Conservation (phyloP, 192 early-diverging fungal species). For the Rhizophlyctis rosea region DNA sequence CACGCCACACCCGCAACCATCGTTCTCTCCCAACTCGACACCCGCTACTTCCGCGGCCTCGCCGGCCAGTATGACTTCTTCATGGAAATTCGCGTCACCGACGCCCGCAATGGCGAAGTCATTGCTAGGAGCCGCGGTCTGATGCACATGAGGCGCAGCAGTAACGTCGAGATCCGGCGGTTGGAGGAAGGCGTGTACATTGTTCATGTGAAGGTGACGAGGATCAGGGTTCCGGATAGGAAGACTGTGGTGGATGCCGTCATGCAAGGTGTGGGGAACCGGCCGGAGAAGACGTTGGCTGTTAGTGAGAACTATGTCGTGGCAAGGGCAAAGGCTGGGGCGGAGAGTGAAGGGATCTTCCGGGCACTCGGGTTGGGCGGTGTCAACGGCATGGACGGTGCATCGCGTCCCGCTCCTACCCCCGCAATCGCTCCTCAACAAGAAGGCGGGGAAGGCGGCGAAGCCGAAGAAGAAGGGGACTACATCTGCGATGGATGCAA, state of each 20-base stretch:
- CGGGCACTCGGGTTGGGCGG: not conserved
- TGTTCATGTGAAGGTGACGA: not conserved
- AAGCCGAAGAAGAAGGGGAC: not conserved
- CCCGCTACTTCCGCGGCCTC: conserved; percentile 20
- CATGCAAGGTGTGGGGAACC: not conserved
- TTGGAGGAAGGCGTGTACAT: conserved; percentile 2
- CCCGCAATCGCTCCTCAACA: not conserved
- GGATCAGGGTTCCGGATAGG: not conserved
- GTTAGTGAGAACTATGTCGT: not conserved
- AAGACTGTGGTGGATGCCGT: not conserved
- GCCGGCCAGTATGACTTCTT: conserved; percentile 14
- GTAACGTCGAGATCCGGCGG: not conserved
- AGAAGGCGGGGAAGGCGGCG: not conserved
- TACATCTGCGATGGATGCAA: not conserved
- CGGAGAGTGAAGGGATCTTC: not conserved
- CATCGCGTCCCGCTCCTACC: not conserved
- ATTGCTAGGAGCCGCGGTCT: not conserved
- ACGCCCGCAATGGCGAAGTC: not conserved
- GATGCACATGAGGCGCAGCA: not conserved
- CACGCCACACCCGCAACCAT: conserved; percentile 6
- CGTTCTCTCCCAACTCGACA: conserved; percentile 28
- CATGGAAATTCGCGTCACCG: not conserved
- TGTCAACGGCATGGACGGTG: not conserved
- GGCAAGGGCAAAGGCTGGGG: not conserved
- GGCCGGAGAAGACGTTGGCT: not conserved